These are phyloP conservation scores for Pachysolen tannophilus DNA, from an alignment of 805 yeast genomes.

Conservation along the genomic window DNA sequence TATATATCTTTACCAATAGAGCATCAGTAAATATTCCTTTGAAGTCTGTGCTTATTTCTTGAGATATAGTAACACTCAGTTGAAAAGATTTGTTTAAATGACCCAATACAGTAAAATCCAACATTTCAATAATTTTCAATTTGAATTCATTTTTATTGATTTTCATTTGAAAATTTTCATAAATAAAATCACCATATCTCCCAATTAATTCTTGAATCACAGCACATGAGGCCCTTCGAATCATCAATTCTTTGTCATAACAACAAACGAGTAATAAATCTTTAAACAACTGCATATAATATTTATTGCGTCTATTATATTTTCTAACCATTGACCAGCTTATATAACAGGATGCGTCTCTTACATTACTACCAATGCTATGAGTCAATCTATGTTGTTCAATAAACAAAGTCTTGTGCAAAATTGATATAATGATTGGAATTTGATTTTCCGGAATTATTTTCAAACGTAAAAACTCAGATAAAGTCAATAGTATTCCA, in stretches of 20 bases:
- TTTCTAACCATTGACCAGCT: constrained; percentile 68
- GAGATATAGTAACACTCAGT: constrained; percentile 11
- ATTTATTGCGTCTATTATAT: constrained; percentile 17
- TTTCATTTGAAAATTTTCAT: constrained; percentile 14
- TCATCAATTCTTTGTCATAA: constrained; percentile 66
- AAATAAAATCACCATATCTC: constrained; percentile 44
- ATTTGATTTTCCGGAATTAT: constrained; percentile 15
- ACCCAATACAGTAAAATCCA: constrained; percentile 45
- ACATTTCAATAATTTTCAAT: constrained; percentile 46
- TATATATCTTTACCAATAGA: too few relatives aligned
- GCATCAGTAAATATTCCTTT: constrained; percentile 20
- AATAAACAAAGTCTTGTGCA: constrained; percentile 42
- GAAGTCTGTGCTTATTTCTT: constrained; percentile 12
- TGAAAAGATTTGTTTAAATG: constrained; percentile 30
- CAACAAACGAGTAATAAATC: constrained; percentile 46
- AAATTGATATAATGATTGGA: constrained; percentile 25
- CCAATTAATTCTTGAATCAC: constrained; percentile 84
- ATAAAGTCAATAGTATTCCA: constrained; percentile 49
- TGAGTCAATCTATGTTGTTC: constrained; percentile 47
- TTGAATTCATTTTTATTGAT: constrained; percentile 26
- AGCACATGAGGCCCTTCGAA: constrained; percentile 79
- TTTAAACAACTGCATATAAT: constrained; percentile 16
- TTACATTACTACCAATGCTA: constrained; percentile 56
- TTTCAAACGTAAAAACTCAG: constrained; percentile 30
- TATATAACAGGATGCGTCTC: constrained; percentile 81